These are phyloP conservation scores for Calonectria pteridis DNA, from an alignment of 2,329 filamentous ascomycete genomes.

Conservation along the genomic window DNA sequence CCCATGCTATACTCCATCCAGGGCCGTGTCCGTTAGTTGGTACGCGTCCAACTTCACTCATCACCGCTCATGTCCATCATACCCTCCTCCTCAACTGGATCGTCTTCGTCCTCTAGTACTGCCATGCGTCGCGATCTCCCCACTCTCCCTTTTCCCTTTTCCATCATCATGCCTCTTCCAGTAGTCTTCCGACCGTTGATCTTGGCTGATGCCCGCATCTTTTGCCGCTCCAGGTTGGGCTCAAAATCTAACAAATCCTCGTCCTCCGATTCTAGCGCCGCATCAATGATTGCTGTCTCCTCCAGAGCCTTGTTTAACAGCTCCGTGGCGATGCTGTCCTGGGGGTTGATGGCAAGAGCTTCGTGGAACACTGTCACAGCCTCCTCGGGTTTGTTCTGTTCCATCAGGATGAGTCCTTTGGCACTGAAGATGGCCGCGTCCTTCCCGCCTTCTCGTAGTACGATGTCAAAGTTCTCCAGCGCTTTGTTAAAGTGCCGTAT, in stretches of 20 bases:
- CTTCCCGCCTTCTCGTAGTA: slow-evolving; percentile 84
- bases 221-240: slow-evolving; percentile 60
- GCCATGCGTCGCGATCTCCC: slow-evolving; percentile 48
- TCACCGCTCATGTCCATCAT: slow-evolving; percentile 71
- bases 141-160: slow-evolving; percentile 62
- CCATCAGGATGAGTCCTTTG: slow-evolving; percentile 86
- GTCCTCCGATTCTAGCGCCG: slow-evolving; percentile 60
- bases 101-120: slow-evolving; percentile 50
- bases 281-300: slow-evolving; percentile 65
- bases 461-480: slow-evolving; percentile 86
- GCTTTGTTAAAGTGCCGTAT: slow-evolving; percentile 77
- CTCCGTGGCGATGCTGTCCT: slow-evolving; percentile 86
- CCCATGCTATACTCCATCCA: slow-evolving; percentile 18
- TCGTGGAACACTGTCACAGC: slow-evolving; percentile 88
- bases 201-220: slow-evolving; percentile 57
- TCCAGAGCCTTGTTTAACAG: slow-evolving; percentile 79
- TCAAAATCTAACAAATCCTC: slow-evolving; percentile 66
- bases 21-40: neutral
- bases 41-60: slow-evolving; percentile 47
- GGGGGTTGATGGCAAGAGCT: slow-evolving; percentile 81
- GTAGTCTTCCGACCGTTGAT: slow-evolving; percentile 46
- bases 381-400: slow-evolving; percentile 79
- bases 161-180: slow-evolving; percentile 43
- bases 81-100: slow-evolving; percentile 56
- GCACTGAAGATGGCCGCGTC: slow-evolving; percentile 83